Evolutionary conservation across 2,329 filamentous ascomycete species (phyloP), one percentile per base, ranked within the genome.

Genomic region (Aspergillus phoenicis): DNA sequence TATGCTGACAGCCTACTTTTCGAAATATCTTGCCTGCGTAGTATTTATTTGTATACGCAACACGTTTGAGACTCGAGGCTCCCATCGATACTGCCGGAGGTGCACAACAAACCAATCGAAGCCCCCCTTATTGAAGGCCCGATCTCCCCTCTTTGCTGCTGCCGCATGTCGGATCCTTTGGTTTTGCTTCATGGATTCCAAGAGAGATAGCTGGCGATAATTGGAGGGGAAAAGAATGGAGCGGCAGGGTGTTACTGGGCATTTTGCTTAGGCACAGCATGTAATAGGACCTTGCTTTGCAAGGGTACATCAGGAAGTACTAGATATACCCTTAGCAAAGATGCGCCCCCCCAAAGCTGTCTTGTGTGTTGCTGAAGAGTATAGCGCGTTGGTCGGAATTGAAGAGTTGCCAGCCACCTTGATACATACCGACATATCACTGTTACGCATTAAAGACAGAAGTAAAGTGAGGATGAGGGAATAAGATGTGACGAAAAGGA

Each of bases 81-180:
- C 60, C 2, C 65, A 74, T 52, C 20, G 15, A 10, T 72, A 71
- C 52, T 74, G 70, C 53, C 49, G 58, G 6, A 52, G 38, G 2
- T 75, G 72, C 52, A 26, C 67, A 0, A 41, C 36, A 56, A 45
- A 3, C 61, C 70, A 11, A 66, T 73, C 36, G 56, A 64, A 20
- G 54, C 58, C 2, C 54, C 70, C 0, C 54, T 66, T 2, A 60
- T 33, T 0, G 70, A 73, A 30, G 66, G 72, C 43, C 60, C 66
- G 1, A 47, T 71, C 1, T 73, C 70, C 52, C 73, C 73, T 13
- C 70, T 70, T 8, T 64, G 68, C 11, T 74, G 72, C 53, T 75
- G 71, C 52, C 62, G 65, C 11, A 24, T 65, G 39, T 5, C 49
- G 1, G 70, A 73, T n/a, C 58, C 64, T 7, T 38, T 69, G 2